Conservation (phyloP, 2,329 filamentous ascomycete genomes). For the Fusarium praegraminearum region DNA sequence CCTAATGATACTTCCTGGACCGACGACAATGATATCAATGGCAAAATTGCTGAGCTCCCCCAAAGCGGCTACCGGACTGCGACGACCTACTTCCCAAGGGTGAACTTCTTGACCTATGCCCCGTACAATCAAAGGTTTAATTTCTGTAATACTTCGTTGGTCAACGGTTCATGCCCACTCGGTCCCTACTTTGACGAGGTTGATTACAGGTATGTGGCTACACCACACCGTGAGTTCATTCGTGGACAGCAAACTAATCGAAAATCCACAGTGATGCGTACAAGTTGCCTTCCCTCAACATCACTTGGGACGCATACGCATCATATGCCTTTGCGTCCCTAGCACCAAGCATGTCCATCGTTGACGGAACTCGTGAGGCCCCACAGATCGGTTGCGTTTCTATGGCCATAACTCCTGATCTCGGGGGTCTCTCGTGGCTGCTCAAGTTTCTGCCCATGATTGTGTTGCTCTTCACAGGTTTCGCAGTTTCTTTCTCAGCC, state of each 20-base stretch:
- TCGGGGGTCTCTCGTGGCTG: slow-evolving; percentile 77
- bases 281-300: slow-evolving; percentile 76
- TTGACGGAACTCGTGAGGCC: slow-evolving; percentile 75
- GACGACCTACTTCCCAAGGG: slow-evolving; percentile 78
- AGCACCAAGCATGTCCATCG: slow-evolving; percentile 76
- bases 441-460: slow-evolving; percentile 81
- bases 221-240: background rate
- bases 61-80: slow-evolving; percentile 64
- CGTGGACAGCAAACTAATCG: slow-evolving; percentile 14
- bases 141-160: slow-evolving; percentile 75
- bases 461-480: slow-evolving; percentile 81
- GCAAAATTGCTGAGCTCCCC: slow-evolving; percentile 81
- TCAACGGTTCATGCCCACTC: slow-evolving; percentile 78
- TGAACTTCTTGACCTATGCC: slow-evolving; percentile 82
- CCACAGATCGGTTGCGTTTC: slow-evolving; percentile 83
- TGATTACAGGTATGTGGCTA: slow-evolving; percentile 51
- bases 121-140: slow-evolving; percentile 67
- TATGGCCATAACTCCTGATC: slow-evolving; percentile 83
- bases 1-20: slow-evolving; percentile 70
- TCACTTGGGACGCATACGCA: slow-evolving; percentile 81
- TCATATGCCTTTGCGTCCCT: slow-evolving; percentile 89
- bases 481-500: slow-evolving; percentile 85
- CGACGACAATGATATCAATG: slow-evolving; percentile 69
- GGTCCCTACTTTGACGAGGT: slow-evolving; percentile 73
- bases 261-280: slow-evolving; percentile 50